Evolutionary conservation across 73 alveolate species (phyloP).

Genomic region (Halteria grandinella): DNA sequence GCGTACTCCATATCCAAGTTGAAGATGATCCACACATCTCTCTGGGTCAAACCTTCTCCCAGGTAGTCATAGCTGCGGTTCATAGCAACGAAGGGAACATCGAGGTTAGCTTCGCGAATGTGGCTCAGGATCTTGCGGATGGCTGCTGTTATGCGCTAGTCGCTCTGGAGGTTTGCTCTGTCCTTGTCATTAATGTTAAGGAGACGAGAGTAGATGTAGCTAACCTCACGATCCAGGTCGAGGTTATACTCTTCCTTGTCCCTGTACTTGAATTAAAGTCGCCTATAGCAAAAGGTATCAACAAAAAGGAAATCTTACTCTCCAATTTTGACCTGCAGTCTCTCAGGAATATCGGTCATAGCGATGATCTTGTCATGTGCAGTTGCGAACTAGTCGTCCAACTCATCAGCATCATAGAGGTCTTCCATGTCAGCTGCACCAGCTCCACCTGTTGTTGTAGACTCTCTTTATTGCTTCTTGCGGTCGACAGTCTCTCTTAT

Average conservation of each 20-base stretch:
- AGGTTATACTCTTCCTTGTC: too few species aligned
- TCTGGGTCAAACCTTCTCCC: background rate
- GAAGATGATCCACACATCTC: constrained; percentile 36
- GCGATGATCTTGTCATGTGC: constrained; percentile 35
- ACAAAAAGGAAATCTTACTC: constrained; percentile 11
- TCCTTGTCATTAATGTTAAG: too few species aligned
- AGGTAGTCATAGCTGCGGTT: constrained; percentile 33
- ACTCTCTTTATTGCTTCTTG: background rate
- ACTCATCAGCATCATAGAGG: constrained; percentile 50
- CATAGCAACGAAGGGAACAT: constrained; percentile 31
- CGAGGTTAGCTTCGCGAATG: constrained; percentile 23
- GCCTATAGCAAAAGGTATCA: too few species aligned
- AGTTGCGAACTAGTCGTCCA: constrained; percentile 48
- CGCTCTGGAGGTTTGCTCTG: too few species aligned
- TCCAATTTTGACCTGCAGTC: constrained; percentile 30
- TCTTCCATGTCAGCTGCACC: constrained; percentile 22
- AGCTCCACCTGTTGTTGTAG: background rate
- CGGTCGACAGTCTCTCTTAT: background rate
- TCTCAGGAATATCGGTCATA: constrained; percentile 44
- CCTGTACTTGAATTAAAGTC: too few species aligned
- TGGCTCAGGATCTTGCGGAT: background rate
- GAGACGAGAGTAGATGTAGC: too few species aligned
- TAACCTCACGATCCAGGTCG: too few species aligned
- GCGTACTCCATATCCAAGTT: constrained; percentile 50
- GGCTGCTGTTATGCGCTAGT: too few species aligned